These are phyloP conservation scores for Cystoisospora suis DNA, from an alignment of 169 alveolate species.

Conservation along the genomic window DNA sequence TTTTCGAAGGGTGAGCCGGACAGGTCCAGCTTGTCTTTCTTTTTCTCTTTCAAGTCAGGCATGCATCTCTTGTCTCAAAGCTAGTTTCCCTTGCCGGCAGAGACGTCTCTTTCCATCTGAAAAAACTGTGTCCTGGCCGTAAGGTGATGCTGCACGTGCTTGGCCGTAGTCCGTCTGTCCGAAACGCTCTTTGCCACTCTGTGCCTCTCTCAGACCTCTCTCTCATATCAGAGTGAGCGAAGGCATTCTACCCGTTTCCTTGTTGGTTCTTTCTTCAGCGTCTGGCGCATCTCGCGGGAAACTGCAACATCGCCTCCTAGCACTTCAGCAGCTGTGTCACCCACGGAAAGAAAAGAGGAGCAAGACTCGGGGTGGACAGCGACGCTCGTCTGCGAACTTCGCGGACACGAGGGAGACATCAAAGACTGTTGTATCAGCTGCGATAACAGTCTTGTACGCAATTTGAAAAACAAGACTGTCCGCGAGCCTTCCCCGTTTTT, in stretches of 20 bases:
- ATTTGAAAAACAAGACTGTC: too few species aligned
- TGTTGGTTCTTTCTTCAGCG: not conserved
- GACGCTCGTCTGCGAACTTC: slow-evolving; percentile 34
- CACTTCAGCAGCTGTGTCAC: not conserved
- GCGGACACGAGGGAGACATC: slow-evolving; percentile 45
- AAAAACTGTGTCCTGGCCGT: not conserved
- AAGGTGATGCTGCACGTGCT: too few species aligned
- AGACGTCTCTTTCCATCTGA: too few species aligned
- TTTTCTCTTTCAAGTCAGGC: too few species aligned
- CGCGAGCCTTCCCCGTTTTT: too few species aligned
- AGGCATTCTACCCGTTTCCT: too few species aligned
- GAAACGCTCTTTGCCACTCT: not conserved
- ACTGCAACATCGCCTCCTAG: not conserved
- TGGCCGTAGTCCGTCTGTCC: not conserved
- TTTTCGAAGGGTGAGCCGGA: too few species aligned
- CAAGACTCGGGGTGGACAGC: not conserved
- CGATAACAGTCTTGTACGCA: slow-evolving; percentile 45
- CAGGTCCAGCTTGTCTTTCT: too few species aligned
- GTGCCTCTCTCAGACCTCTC: not conserved
- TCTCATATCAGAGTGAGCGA: too few species aligned
- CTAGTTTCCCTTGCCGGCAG: too few species aligned
- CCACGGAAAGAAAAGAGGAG: not conserved
- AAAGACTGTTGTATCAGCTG: slow-evolving; percentile 51
- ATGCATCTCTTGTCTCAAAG: too few species aligned
- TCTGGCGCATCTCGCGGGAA: not conserved